Evolutionary conservation across 306 rosid species (phyloP), one percentile per base, ranked within the genome.

Genomic region (Abrus precatorius): DNA sequence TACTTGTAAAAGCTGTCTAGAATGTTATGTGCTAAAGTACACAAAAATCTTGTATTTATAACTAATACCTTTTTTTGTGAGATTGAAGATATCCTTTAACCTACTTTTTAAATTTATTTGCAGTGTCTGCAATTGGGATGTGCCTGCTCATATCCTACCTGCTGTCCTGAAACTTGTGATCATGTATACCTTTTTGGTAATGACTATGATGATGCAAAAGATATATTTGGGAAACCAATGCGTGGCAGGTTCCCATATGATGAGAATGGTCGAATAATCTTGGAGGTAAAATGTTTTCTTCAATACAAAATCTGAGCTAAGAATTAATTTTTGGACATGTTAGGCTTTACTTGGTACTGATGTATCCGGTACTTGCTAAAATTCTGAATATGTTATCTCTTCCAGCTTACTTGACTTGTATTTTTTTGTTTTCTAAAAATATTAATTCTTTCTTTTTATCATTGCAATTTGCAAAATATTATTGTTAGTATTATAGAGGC

Each of bases 141-240:
- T 83, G 83, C 89, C 85, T 96, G 99, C 85, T 75, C 89, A 48
- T 79, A 63, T 84, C 82, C 84, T 62, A 69, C 88, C 13, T 96
- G 99, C 84, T 45, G 90, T 85, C 95, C 99, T 56, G 93, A 92
- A 85, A 86, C 93, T 34, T 96, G 99, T 82, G 97, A 88, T 86
- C 99, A 96, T 47, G 97, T 92, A 27, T 93, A 96, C 89, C 97
- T 96, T 64, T 96, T 96, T 78, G 90, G 90, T 78, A 89, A 77
- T 78, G 99, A 96, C 88, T 96, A 89, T 64, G 97, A 89, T 78
- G 98, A 96, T 82, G 97, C 99, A 73, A 93, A 84, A 75, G 99
- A 96, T 84, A 88, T 92, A 80, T 79, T 84, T 32, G 98, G 97
- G 81, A 91, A 92, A 81, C 86, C 97, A 84, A 92, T 96, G 94